These are phyloP conservation scores for Fusarium sp. DNA, from an alignment of 2,329 filamentous ascomycete genomes.

Conservation along the genomic window DNA sequence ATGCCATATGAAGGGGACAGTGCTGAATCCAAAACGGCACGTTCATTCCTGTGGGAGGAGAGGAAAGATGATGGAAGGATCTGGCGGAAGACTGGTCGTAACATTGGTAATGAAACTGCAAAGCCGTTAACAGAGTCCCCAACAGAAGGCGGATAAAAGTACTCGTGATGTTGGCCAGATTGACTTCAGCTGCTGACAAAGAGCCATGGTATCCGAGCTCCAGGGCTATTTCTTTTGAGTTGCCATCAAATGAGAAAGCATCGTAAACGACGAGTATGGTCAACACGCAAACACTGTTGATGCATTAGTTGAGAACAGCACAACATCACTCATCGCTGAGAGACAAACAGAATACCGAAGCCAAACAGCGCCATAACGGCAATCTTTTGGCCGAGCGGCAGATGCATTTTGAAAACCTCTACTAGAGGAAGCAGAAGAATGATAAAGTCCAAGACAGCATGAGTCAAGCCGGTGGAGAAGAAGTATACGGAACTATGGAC, in stretches of 20 bases:
- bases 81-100: slow-evolving; percentile 29
- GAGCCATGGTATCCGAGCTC: slow-evolving; percentile 43
- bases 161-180: slow-evolving; percentile 48
- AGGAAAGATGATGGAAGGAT: slow-evolving; percentile 27
- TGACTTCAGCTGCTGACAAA: slow-evolving; percentile 46
- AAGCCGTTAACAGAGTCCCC: fast-evolving
- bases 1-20: slow-evolving; percentile 4
- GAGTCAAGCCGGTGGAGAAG: slow-evolving; percentile 48
- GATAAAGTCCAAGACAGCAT: slow-evolving; percentile 49
- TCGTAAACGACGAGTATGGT: slow-evolving; percentile 44
- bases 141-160: neutral
- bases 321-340: fast-evolving
- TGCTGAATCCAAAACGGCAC: slow-evolving; percentile 3
- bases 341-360: slow-evolving; percentile 47
- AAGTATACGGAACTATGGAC: slow-evolving; percentile 50
- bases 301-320: neutral
- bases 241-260: slow-evolving; percentile 30
- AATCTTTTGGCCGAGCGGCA: slow-evolving; percentile 47
- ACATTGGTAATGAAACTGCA: slow-evolving; percentile 36
- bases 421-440: slow-evolving; percentile 50
- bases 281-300: slow-evolving; percentile 37
- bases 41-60: slow-evolving; percentile 9
- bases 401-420: slow-evolving; percentile 48
- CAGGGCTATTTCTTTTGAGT: slow-evolving; percentile 42
- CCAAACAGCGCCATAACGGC: slow-evolving; percentile 48